A percentile compares a stretch with the other conserved stretches of the same genome.
phyloP scores from a whole-genome alignment of 2,329 filamentous ascomycete genomes.

The Coleophoma eucalyptorum region DNA sequence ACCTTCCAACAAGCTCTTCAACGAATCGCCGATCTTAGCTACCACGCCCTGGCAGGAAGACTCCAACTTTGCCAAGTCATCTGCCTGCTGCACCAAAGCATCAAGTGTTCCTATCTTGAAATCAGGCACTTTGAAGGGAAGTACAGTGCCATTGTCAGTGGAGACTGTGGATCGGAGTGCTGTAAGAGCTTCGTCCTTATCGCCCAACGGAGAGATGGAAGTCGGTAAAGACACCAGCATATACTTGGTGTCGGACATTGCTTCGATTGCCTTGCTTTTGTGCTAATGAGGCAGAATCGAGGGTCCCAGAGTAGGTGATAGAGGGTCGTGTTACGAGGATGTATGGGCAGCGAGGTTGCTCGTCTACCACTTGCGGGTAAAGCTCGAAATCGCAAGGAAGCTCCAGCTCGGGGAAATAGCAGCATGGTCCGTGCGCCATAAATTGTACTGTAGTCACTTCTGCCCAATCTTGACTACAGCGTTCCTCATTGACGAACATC shows the following conservation, averaged over 20 bases:
- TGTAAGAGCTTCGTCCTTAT: slow-evolving; percentile 76
- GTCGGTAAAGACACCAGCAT: slow-evolving; percentile 86
- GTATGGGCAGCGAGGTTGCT: too few species aligned
- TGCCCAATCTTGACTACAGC: too few species aligned
- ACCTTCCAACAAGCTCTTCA: slow-evolving; percentile 26
- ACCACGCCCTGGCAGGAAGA: slow-evolving; percentile 76
- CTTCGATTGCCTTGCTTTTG: neutral
- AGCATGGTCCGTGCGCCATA: too few species aligned
- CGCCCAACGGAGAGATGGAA: slow-evolving; percentile 76
- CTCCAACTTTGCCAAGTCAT: slow-evolving; percentile 89
- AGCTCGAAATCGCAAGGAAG: neutral
- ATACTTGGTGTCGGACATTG: slow-evolving; percentile 54
- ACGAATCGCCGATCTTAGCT: slow-evolving; percentile 60
- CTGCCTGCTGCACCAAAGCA: slow-evolving; percentile 90
- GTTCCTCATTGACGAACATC: too few species aligned
- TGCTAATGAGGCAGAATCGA: neutral
- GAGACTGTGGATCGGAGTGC: slow-evolving; percentile 70
- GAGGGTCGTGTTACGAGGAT: too few species aligned
- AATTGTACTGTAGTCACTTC: too few species aligned
- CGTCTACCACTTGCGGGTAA: neutral
- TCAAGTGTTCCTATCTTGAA: slow-evolving; percentile 99
- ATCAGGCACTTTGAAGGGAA: slow-evolving; percentile 78
- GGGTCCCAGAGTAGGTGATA: too few species aligned
- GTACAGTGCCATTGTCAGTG: slow-evolving; percentile 70
- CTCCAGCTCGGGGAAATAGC: too few species aligned